Evolutionary conservation across 768 basidiomycete species (phyloP), one percentile per base, ranked within the genome.

Genomic region (Lepiota venenata): DNA sequence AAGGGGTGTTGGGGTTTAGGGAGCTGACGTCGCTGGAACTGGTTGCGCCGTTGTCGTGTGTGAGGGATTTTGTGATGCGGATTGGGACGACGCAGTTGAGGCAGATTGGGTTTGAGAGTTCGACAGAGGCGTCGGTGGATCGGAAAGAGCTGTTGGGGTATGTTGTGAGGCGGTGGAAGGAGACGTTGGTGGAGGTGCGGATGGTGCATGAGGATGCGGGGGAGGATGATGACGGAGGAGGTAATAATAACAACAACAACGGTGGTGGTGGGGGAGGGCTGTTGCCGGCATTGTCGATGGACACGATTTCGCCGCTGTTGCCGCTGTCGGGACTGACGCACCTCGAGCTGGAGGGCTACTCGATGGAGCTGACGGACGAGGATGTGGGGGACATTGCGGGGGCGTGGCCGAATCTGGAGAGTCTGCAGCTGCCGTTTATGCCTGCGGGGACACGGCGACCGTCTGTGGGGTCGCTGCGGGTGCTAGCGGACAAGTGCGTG

Each of bases 261-360:
- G 5, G 5, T 25, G 5, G 5, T 25, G 5, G 5, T 25, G 25
- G 25, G 2, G 25, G 25, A 5, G 25, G 2, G 25, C 51, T 63
- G 14, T 36, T 39, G n/a, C 46, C 61, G 11, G 14, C 1, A 10
- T 32, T 58, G 1, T 22, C 53, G 3, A 49, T 55, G 44, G 43
- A 55, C n/a, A 59, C 56, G 22, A 58, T 67, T 4, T 43, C 60
- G 8, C 64, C 64, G 4, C 60, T 68, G n/a, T 54, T 66, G 15
- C 58, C 61, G 1, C 46, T 68, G 4, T 46, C 53, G 1, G 52
- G 60, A 2, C 58, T 69, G 15, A 58, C 52, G 5, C 63, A 66
- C 43, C 49, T 70, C 32, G 52, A 64, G 38, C 27, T 70, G 22
- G 67, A 68, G 21, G 65, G 66, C 0, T 69, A 68, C 47, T 29